These are phyloP conservation scores for Annulohypoxylon nitens DNA, from an alignment of 495 filamentous ascomycete genomes.

Conservation along the genomic window DNA sequence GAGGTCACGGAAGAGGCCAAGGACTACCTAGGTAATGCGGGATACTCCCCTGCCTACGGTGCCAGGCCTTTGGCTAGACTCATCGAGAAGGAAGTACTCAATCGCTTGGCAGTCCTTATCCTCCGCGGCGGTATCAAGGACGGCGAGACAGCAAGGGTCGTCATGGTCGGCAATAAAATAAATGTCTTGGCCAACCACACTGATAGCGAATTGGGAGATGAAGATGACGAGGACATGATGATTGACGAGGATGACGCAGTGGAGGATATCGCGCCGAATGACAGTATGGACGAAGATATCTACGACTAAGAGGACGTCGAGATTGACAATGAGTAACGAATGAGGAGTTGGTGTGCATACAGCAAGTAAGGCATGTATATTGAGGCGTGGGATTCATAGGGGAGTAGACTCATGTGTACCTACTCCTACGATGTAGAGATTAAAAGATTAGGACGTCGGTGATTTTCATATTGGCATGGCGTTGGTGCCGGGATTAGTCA, in stretches of 20 bases:
- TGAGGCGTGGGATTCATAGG: neutral
- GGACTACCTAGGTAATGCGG: constrained; percentile 87
- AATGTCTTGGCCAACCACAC: constrained; percentile 84
- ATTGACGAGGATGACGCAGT: constrained; percentile 77
- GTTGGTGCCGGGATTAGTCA: neutral
- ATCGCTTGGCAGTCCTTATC: constrained; percentile 89
- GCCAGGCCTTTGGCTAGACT: constrained; percentile 87
- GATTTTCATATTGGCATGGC: neutral
- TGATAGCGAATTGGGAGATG: constrained; percentile 66
- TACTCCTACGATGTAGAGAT: constrained; percentile 1
- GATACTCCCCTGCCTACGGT: constrained; percentile 95
- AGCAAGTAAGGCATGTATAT: neutral
- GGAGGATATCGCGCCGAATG: constrained; percentile 75
- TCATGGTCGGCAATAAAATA: constrained; percentile 78
- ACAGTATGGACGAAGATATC: constrained; percentile 76
- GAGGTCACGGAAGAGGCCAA: constrained; percentile 83
- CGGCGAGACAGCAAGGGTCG: constrained; percentile 83
- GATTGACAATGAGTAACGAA: constrained; percentile 19
- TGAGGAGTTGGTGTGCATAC: constrained; percentile 17
- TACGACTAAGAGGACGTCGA: constrained; percentile 65
- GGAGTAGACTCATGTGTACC: neutral
- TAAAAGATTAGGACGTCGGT: neutral
- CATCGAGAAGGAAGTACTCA: constrained; percentile 96
- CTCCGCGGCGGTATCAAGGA: constrained; percentile 86
- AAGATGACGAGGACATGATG: constrained; percentile 75